Base-by-base conservation (phyloP, 129 eudicot species). In the Pittosporum tobira region DNA sequence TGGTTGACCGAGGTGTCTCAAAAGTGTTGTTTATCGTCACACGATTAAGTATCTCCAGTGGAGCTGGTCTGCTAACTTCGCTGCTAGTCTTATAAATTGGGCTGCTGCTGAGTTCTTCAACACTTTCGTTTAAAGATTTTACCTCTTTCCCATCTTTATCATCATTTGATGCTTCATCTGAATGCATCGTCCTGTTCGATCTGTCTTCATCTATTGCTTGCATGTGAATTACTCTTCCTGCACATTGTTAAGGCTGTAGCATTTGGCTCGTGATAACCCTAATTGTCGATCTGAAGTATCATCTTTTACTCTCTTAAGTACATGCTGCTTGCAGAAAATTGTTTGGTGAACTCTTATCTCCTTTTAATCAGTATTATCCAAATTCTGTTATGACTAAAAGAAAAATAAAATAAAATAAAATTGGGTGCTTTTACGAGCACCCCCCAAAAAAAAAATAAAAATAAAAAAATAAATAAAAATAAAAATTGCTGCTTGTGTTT, bases 41-140 rank as follows among this genome's bases (percentile, higher is more conserved):
- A 13, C 67, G 74, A 21, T 76, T 61, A 51, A 81, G 72, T 49
- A 76, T 59, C 7, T 77, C 83, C 11, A 67, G 3, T 25, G 80
- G 66, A 59, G 74, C 71, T 67, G 80, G 74, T 37, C 46, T 45
- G 18, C 18, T 51, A 23, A 24, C 29, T 9, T 21, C 27, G 19
- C 21, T n/a, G n/a, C 36, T 15, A 28, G 10, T 70, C 65, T 21
- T 23, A 19, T 52, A 38, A 61, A 27, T 12, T 31, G 48, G 13
- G 47, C 12, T 22, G 64, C 12, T 14, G 57, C 58, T 64, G 65
- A 49, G 26, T 48, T 59, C 6, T 43, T 44, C 25, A 28, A 48
- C 59, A 5, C 24, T 47, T 68, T 31, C 48, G n/a, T 38, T 59
- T 26, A 62, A 57, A 36, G 36, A 1, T 40, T 3, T 40, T 54